Evolutionary conservation across 345 rosid genomes (phyloP).

Genomic region (Mercurialis annua): DNA sequence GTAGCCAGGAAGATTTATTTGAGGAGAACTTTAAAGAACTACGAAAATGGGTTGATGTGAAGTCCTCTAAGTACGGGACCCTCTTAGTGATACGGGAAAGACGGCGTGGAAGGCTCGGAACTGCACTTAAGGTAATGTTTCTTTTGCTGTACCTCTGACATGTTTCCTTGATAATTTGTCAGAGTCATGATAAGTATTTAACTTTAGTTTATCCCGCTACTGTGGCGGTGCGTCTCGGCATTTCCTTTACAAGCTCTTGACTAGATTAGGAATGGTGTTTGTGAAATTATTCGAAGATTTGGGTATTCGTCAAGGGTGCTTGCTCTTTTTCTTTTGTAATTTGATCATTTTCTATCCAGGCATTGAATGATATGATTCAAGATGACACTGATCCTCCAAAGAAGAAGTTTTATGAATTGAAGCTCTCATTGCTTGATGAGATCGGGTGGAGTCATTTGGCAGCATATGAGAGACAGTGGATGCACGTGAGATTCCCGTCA

Average conservation of each 20-base stretch:
- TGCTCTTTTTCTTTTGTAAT: background rate
- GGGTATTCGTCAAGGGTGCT: background rate
- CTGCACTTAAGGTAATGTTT: conserved; percentile 73
- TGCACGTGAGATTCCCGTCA: conserved; percentile 80
- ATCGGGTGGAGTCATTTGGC: conserved; percentile 75
- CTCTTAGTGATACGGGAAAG: conserved; percentile 73
- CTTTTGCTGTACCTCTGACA: background rate
- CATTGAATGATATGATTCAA: conserved; percentile 66
- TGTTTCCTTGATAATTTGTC: background rate
- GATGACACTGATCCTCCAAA: conserved; percentile 68
- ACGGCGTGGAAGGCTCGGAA: conserved; percentile 64
- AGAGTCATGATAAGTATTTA: background rate
- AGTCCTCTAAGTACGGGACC: conserved; percentile 72
- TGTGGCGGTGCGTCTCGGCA: background rate
- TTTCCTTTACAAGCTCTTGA: background rate
- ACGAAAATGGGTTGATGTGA: conserved; percentile 81
- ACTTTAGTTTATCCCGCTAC: background rate
- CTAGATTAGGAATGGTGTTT: background rate
- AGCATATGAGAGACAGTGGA: conserved; percentile 74
- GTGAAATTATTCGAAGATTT: background rate
- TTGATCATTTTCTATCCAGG: conserved; percentile 35
- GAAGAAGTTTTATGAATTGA: conserved; percentile 74
- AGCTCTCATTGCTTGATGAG: conserved; percentile 72
- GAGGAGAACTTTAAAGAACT: conserved; percentile 77
- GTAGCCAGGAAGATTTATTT: conserved; percentile 47